Evolutionary conservation across 1,284 basidiomycete genomes (phyloP).

Genomic region (Malassezia equina): DNA sequence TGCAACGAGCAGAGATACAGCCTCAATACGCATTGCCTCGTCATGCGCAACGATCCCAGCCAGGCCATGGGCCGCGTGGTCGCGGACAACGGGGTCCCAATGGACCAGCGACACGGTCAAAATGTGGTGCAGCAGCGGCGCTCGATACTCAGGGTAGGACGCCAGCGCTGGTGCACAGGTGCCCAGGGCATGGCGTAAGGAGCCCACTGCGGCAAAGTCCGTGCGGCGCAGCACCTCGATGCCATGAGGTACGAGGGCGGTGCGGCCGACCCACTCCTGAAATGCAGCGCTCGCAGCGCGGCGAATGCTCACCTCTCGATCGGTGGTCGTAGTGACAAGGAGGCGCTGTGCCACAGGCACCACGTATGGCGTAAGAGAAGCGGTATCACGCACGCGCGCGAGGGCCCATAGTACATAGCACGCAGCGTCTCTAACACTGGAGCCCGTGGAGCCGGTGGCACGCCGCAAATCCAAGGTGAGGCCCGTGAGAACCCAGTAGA

Average conservation of each 20-base stretch:
- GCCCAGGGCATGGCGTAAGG: constrained; percentile 72
- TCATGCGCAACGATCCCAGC: constrained; percentile 57
- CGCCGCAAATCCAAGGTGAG: constrained; percentile 83
- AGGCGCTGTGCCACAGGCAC: constrained; percentile 57
- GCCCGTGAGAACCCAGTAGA: constrained; percentile 51
- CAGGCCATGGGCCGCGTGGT: constrained; percentile 68
- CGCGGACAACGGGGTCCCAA: constrained; percentile 76
- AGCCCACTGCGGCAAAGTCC: constrained; percentile 87
- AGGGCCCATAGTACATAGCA: constrained; percentile 92
- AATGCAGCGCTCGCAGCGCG: constrained; percentile 93
- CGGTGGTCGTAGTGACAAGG: constrained; percentile 70
- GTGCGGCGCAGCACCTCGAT: constrained; percentile 83
- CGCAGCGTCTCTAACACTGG: constrained; percentile 86
- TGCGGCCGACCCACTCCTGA: constrained; percentile 89
- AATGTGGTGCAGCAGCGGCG: constrained; percentile 64
- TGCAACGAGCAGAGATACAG: constrained; percentile 39
- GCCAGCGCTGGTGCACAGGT: constrained; percentile 75
- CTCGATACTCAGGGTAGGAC: constrained; percentile 56
- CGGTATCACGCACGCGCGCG: constrained; percentile 56
- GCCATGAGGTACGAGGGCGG: constrained; percentile 72
- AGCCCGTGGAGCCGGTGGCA: constrained; percentile 82
- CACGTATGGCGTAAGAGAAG: constrained; percentile 59
- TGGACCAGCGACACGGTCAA: constrained; percentile 67
- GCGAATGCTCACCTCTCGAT: constrained; percentile 89
- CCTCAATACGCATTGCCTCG: neutral